Conservation (phyloP, 108 stramenopile genomes). For the Epipyxis sp. region DNA sequence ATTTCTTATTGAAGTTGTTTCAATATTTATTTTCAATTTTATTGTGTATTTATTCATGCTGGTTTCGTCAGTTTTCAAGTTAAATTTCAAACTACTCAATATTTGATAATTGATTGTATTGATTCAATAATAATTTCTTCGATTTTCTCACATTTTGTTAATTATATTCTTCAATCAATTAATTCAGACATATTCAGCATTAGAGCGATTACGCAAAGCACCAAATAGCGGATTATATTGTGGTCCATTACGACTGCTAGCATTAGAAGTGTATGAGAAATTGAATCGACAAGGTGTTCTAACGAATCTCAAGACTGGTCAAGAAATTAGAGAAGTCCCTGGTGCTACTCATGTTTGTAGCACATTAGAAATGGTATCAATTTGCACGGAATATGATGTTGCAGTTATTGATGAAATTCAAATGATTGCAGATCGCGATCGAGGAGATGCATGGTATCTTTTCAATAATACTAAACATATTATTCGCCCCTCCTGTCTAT, state of each 20-base stretch:
- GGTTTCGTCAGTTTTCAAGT: no score
- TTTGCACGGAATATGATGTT: conserved; percentile 69
- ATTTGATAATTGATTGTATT: not conserved
- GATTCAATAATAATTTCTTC: not conserved
- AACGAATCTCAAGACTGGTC: conserved; percentile 73
- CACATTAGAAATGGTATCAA: conserved; percentile 77
- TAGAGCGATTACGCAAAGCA: conserved; percentile 72
- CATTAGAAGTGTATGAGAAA: conserved; percentile 81
- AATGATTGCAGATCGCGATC: conserved; percentile 71
- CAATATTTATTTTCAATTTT: no score
- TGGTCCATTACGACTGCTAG: conserved; percentile 88
- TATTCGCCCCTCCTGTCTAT: no score
- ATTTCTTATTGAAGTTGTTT: no score
- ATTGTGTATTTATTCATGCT: no score
- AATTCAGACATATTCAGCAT: conserved; percentile 75
- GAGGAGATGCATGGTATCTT: conserved; percentile 72
- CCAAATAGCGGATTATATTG: conserved; percentile 72
- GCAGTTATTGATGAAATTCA: conserved; percentile 97
- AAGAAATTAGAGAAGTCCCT: conserved; percentile 72
- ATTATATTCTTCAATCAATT: not conserved
- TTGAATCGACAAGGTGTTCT: conserved; percentile 71
- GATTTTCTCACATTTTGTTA: not conserved
- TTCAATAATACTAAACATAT: no score
- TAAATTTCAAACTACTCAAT: not conserved
- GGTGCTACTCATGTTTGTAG: conserved; percentile 72